phyloP scores from a whole-genome alignment of 169 alveolate species.

The Plasmodium vinckei region DNA sequence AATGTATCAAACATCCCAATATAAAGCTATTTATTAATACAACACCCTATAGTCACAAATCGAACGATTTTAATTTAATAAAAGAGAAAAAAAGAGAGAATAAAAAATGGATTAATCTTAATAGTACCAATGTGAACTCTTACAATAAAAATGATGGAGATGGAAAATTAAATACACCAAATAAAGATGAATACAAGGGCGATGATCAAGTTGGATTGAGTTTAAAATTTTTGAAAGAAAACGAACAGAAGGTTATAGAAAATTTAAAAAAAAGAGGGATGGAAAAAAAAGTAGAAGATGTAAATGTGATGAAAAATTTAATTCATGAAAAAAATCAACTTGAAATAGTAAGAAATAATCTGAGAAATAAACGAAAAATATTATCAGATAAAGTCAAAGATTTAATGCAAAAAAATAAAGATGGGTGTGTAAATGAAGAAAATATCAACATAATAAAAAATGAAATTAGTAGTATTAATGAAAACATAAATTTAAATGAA shows the following conservation, averaged over 20 bases:
- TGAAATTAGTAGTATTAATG: constrained; percentile 42
- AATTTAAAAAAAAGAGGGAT: constrained; percentile 69
- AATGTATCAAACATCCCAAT: constrained; percentile 2
- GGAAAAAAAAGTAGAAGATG: constrained; percentile 22
- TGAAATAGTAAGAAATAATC: constrained; percentile 43
- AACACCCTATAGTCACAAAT: background rate
- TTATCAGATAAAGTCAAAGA: constrained; percentile 55
- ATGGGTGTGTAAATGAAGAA: background rate
- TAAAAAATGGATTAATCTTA: background rate
- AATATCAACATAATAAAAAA: constrained; percentile 34
- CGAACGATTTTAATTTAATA: background rate
- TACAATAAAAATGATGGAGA: background rate
- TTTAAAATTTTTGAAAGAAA: constrained; percentile 34
- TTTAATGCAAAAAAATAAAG: constrained; percentile 9
- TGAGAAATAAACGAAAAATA: constrained; percentile 66
- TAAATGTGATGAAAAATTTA: constrained; percentile 21
- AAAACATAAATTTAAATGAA: constrained; percentile 23
- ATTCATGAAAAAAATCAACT: constrained; percentile 49
- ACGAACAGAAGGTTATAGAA: constrained; percentile 46
- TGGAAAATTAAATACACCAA: background rate
- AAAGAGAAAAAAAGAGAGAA: background rate
- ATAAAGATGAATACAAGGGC: background rate
- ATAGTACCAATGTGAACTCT: background rate
- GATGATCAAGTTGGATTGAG: constrained; percentile 34
- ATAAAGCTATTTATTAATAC: background rate